Evolutionary conservation across 2,329 filamentous ascomycete genomes (phyloP), one percentile per base, ranked within the genome.

Genomic region (Teratosphaeria destructans): DNA sequence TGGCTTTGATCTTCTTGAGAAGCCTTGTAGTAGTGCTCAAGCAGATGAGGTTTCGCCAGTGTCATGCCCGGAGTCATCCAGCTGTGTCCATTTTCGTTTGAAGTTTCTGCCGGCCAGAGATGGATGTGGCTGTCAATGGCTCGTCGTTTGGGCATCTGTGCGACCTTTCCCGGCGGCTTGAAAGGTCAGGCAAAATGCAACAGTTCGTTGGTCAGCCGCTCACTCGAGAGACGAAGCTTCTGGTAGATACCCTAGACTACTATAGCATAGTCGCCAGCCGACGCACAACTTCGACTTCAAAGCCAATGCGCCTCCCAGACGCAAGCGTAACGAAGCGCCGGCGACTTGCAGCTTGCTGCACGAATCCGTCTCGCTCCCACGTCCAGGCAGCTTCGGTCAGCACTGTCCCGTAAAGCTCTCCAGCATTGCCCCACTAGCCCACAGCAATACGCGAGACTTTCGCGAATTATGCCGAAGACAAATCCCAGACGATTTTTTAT

Each of bases 101-200:
- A 71, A 54, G 76, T 88, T 57, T 82, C 81, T 54, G 78, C 74
- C 53, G 90, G 88, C 78, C 85, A 96, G 69, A 96, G 85, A 77
- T 96, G 92, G 75, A 96, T 87, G 78, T 96, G 93, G 47, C 90
- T 87, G 78, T 96, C 92, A 74, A 96, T 84, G 70, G 95, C 86
- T 32, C 63, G 63, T 49, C 60, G 63, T 3, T 65, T 62, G 14
- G 69, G 53, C 71, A 73, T 71, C 19, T 8, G 12, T 26, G 7
- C 23, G 53, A 49, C 16, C 16, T 12, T 39, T 16, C 3, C 16
- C 37, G 37, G 16, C 8, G 5, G 16, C 19, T n/a, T 49, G n/a
- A 49, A 3, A 49, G 43, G 7, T 32, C 16, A 49, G 23, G 14
- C 5, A 14, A 43, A 3, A 11, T 11, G 16, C 43, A 49, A 49